Evolutionary conservation across 495 filamentous ascomycete species (phyloP).

Genomic region (Aspergillus carlsbadensis): DNA sequence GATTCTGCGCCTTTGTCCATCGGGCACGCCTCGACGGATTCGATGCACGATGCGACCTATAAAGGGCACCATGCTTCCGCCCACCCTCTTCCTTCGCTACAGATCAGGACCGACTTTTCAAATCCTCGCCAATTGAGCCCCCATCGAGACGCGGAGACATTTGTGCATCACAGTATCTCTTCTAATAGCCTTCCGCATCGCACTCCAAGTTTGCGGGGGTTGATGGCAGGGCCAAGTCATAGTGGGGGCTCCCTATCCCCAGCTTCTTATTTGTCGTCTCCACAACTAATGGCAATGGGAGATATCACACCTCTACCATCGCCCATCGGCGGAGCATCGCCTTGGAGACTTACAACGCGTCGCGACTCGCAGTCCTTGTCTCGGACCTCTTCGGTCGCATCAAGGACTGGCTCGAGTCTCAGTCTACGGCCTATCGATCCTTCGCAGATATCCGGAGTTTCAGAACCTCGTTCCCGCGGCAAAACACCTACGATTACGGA

Average conservation of each 20-base stretch:
- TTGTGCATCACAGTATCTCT: slow-evolving; percentile 39
- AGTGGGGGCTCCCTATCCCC: slow-evolving; percentile 59
- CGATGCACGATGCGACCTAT: slow-evolving; percentile 13
- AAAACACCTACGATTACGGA: slow-evolving; percentile 38
- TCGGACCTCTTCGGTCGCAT: slow-evolving; percentile 40
- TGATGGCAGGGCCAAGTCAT: slow-evolving; percentile 37
- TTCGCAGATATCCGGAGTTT: slow-evolving; percentile 35
- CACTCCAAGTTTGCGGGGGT: slow-evolving; percentile 51
- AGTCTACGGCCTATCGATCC: slow-evolving; percentile 42
- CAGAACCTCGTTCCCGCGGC: slow-evolving; percentile 31
- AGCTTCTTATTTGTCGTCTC: slow-evolving; percentile 60
- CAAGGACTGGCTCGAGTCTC: slow-evolving; percentile 36
- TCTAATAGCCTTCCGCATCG: slow-evolving; percentile 46
- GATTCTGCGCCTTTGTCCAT: slow-evolving; percentile 9
- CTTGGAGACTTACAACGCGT: slow-evolving; percentile 48
- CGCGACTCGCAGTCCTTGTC: slow-evolving; percentile 46
- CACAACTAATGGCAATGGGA: slow-evolving; percentile 75
- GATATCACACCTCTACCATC: slow-evolving; percentile 94
- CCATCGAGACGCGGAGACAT: slow-evolving; percentile 32
- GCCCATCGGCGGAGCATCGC: slow-evolving; percentile 73
- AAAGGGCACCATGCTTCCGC: slow-evolving; percentile 5
- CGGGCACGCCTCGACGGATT: slow-evolving; percentile 1
- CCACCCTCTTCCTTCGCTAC: slow-evolving; percentile 34
- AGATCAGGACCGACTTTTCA: slow-evolving; percentile 43
- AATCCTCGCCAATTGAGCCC: slow-evolving; percentile 28